Evolutionary conservation across 345 rosid species (phyloP), one percentile per base, ranked within the genome.

Genomic region (Kandelia obovata): DNA sequence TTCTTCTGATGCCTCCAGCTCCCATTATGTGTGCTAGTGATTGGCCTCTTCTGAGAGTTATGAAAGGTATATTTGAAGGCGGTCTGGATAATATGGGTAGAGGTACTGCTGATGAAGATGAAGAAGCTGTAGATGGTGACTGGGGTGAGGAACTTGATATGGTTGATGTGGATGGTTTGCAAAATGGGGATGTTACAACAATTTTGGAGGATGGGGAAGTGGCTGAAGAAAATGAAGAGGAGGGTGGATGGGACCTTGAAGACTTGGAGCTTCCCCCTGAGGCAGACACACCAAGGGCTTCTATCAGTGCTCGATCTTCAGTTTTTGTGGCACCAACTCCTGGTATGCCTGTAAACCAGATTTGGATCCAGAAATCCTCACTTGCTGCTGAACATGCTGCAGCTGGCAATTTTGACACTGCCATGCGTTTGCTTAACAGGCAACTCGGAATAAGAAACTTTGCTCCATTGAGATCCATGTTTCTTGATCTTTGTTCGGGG

Each of bases 21-120:
- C 97, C 98, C 1, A 67, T 94, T 25, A 77, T 85, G 66, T 79
- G 88, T 74, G 94, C 92, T 60, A 92, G 92, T 80, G 98, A 94
- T 80, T 94, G 98, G 98, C 97, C 98, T 6, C 92, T 94, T 71
- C 81, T 94, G 43, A 86, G 98, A 81, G 98, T 91, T 66, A 77
- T 89, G 89, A 88, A 83, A 83, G 98, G 98, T 52, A 85, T 94
- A 69, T 94, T 94, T 71, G 96, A 94, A 77, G 97, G 96, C 58
- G 97, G 96, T 51, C 79, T 89, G 66, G 96, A 94, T 71, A 84
- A 73, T 58, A 62, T 68, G 62, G 85, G 75, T 43, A 81, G 78
- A 72, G 89, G 76, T 65, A 86, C 73, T 56, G 89, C 46, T 25
- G 89, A 82, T 52, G 98, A 88, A 67, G 93, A 89, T 4, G 96